Conservation (phyloP, 176 grass and related monocot species). For the Oryza rufipogon region DNA sequence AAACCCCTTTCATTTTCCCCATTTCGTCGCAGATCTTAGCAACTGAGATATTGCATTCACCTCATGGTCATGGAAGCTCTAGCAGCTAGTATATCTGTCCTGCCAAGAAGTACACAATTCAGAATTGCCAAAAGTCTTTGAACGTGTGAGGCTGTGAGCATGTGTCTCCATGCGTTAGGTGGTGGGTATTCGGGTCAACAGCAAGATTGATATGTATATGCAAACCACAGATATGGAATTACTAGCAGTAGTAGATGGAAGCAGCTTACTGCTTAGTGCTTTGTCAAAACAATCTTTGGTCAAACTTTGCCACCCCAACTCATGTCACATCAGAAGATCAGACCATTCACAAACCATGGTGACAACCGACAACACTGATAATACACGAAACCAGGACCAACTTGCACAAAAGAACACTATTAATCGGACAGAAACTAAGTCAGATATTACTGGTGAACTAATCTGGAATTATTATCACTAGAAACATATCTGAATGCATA, state of each 20-base stretch:
- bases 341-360: background rate
- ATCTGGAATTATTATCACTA: constrained; percentile 5
- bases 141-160: constrained; percentile 11
- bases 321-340: constrained; percentile 34
- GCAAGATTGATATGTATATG: constrained; percentile 28
- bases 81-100: constrained; percentile 29
- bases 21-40: constrained; percentile 16
- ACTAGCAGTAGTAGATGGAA: background rate
- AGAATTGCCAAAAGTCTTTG: constrained; percentile 36
- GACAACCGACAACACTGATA: constrained; percentile 9
- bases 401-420: constrained; percentile 9
- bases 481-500: constrained; percentile 11
- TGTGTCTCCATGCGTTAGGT: constrained; percentile 27
- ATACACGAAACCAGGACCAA: constrained; percentile 7
- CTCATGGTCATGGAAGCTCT: constrained; percentile 55
- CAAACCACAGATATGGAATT: background rate
- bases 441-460: constrained; percentile 41
- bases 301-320: constrained; percentile 41
- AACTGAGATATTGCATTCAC: constrained; percentile 30
- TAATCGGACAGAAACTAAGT: constrained; percentile 17
- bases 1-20: constrained; percentile 56
- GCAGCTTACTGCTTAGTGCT: background rate
- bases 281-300: constrained; percentile 14
- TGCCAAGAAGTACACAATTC: constrained; percentile 42
- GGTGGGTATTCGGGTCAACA: constrained; percentile 41